Evolutionary conservation across 139 green algal genomes (phyloP).

Genomic region (Micractinium sp.): DNA sequence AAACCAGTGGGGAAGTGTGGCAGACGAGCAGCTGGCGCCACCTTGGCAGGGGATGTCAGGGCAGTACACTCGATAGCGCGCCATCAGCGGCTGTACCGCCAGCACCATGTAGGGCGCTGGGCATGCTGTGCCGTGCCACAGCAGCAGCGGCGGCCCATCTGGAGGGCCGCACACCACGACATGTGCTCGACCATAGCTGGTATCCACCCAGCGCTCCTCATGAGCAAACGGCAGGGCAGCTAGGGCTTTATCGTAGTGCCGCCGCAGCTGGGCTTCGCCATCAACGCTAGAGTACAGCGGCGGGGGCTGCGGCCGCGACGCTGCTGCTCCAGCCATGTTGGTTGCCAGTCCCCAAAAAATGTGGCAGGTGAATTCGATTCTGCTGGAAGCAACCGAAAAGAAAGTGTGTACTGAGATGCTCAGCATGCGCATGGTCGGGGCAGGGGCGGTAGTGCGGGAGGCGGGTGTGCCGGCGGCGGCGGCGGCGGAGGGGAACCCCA

Average conservation of each 20-base stretch:
- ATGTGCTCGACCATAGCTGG: background rate
- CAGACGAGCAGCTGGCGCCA: background rate
- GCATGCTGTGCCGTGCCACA: background rate
- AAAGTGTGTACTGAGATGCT: no score
- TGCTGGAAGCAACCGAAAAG: no score
- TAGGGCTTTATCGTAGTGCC: background rate
- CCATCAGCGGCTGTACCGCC: background rate
- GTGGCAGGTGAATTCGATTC: no score
- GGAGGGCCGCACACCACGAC: background rate
- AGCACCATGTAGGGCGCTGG: background rate
- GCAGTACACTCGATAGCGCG: background rate
- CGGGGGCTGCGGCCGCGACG: background rate
- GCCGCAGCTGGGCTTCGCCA: background rate
- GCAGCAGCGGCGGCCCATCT: background rate
- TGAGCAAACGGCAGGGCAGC: background rate
- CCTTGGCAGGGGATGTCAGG: constrained; percentile 10
- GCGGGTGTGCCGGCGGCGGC: no score
- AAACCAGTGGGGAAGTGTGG: background rate
- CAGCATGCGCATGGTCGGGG: no score
- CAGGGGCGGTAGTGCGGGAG: no score
- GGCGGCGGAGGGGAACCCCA: no score
- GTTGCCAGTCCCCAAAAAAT: background rate
- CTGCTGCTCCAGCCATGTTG: background rate
- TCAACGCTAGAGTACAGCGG: background rate
- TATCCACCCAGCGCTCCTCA: constrained; percentile 13